These are phyloP conservation scores for Wickerhamomyces strasburgensis DNA, from an alignment of 805 yeast species.

Conservation along the genomic window DNA sequence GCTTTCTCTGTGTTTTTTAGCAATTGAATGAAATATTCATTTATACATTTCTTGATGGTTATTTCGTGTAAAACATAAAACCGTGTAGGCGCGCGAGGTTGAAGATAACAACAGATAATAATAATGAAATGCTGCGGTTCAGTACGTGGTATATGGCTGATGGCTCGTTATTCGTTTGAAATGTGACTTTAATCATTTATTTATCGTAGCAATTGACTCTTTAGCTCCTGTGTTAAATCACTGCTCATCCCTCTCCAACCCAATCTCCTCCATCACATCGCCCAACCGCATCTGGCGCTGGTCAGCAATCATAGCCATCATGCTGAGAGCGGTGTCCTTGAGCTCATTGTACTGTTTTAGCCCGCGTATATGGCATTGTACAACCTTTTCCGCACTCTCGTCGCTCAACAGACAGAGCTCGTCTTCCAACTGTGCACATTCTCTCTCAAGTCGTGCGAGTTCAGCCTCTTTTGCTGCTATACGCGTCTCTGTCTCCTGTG, in stretches of 20 bases:
- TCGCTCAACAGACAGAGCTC: conserved; percentile 9
- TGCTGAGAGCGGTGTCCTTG: conserved; percentile 52
- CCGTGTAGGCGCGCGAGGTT: no score
- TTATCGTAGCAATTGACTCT: no score
- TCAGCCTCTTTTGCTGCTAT: conserved; percentile 7
- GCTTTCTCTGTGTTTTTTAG: no score
- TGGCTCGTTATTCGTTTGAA: no score
- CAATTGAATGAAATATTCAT: no score
- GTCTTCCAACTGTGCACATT: conserved; percentile 5
- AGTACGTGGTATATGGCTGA: no score
- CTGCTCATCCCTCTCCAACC: conserved; percentile 21
- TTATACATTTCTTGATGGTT: no score
- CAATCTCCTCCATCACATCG: conserved; percentile 52
- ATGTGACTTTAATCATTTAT: no score
- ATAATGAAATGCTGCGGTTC: no score
- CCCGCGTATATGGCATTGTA: conserved; percentile 45
- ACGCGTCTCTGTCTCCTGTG: conserved; percentile 6
- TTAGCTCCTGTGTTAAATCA: neutral
- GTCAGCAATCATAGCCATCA: conserved; percentile 57
- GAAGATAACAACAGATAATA: no score
- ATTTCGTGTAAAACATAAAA: no score
- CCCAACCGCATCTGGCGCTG: conserved; percentile 43
- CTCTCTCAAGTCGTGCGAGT: conserved; percentile 3
- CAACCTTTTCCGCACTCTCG: conserved; percentile 40
- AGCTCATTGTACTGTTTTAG: conserved; percentile 59